Percentiles rank a stretch among this genome's conserved stretches.
phyloP scores from a whole-genome alignment of 2,329 filamentous ascomycete species.

The Orbilia blumenaviensis region DNA sequence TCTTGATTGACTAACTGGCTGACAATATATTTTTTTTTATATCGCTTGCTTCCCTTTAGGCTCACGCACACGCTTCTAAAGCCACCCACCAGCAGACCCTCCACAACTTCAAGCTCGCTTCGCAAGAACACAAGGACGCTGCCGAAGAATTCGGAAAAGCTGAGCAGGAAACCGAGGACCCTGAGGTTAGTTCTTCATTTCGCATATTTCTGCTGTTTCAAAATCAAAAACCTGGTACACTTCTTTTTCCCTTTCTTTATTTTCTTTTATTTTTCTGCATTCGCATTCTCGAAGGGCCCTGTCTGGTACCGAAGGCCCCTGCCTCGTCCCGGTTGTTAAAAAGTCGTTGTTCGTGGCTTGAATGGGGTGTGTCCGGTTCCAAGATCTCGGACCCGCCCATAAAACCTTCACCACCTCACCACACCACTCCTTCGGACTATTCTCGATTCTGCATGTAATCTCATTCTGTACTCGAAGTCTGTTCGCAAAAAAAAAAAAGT shows the following conservation, averaged over 20 bases:
- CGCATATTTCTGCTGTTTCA: constrained; percentile 48
- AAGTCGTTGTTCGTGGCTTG: constrained; percentile 48
- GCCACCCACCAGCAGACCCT: constrained; percentile 52
- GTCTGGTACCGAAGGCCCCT: constrained; percentile 40
- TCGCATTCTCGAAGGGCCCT: constrained; percentile 30
- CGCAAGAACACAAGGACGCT: constrained; percentile 53
- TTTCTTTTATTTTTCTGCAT: constrained; percentile 5
- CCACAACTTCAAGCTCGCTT: constrained; percentile 54
- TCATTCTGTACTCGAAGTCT: constrained; percentile 22
- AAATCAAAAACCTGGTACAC: background rate
- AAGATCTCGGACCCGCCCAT: constrained; percentile 53
- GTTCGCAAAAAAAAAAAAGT: constrained; percentile 37
- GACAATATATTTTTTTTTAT: constrained; percentile 20
- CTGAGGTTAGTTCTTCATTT: constrained; percentile 52
- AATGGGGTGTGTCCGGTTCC: constrained; percentile 36
- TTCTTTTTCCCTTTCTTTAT: too few relatives aligned
- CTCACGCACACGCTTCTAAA: constrained; percentile 54
- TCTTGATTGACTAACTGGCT: background rate
- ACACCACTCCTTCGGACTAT: constrained; percentile 16
- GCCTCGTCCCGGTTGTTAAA: constrained; percentile 29
- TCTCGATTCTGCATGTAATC: constrained; percentile 9
- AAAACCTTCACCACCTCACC: constrained; percentile 49
- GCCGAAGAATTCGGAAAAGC: constrained; percentile 54
- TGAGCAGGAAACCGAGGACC: constrained; percentile 49
- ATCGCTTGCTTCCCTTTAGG: constrained; percentile 19